Evolutionary conservation across 345 rosid genomes (phyloP).

Genomic region (Lepidium aucheri): DNA sequence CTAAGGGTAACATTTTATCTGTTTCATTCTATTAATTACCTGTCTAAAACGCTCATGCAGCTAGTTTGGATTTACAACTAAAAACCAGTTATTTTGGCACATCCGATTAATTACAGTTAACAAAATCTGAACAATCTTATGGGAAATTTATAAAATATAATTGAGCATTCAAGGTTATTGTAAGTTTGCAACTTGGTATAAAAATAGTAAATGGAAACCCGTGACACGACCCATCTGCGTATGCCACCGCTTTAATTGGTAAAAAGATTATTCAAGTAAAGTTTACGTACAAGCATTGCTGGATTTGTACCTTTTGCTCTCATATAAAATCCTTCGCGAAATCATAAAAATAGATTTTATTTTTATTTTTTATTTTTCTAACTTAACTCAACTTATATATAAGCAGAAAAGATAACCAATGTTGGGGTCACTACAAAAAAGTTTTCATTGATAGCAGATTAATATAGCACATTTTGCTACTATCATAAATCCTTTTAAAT

Average conservation of each 20-base stretch:
- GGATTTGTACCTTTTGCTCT: neutral
- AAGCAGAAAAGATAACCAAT: no score
- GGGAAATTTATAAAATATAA: neutral
- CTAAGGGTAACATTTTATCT: neutral
- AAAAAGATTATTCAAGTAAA: neutral
- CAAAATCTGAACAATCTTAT: neutral
- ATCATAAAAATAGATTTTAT: neutral
- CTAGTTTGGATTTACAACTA: no score
- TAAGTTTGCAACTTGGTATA: neutral
- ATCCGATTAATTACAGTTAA: no score
- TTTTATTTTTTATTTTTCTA: no score
- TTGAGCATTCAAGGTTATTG: neutral
- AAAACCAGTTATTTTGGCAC: no score
- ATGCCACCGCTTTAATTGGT: constrained; percentile 13
- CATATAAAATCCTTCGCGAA: neutral
- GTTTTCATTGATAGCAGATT: no score
- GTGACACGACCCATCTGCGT: constrained; percentile 19
- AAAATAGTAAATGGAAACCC: constrained; percentile 11
- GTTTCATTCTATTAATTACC: neutral
- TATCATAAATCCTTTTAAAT: no score
- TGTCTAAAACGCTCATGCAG: no score
- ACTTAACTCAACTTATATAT: no score
- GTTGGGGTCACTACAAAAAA: no score
- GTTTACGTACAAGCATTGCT: neutral
- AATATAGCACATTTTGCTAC: no score